Conservation (phyloP, 2,329 filamentous ascomycete species). For the Truncatella angustata region DNA sequence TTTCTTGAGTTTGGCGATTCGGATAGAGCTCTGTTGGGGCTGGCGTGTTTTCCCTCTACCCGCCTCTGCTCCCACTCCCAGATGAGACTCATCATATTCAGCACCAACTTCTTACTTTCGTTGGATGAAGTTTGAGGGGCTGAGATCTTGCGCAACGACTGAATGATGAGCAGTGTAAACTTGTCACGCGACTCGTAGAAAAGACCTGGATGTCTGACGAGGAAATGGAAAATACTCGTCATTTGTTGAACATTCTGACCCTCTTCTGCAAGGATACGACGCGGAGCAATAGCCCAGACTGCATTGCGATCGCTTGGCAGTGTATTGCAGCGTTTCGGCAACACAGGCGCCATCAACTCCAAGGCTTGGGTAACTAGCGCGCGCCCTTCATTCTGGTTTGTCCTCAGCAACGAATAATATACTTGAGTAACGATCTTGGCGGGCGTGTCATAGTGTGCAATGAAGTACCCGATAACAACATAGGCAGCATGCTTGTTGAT, state of each 20-base stretch:
- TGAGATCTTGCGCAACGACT: slow-evolving; percentile 84
- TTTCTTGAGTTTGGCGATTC: slow-evolving; percentile 75
- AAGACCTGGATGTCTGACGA: slow-evolving; percentile 86
- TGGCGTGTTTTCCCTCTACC: slow-evolving; percentile 57
- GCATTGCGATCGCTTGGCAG: slow-evolving; percentile 70
- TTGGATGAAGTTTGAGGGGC: slow-evolving; percentile 79
- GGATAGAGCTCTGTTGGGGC: slow-evolving; percentile 43
- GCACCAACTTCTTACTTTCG: slow-evolving; percentile 85
- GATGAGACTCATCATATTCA: slow-evolving; percentile 88
- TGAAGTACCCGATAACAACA: slow-evolving; percentile 96
- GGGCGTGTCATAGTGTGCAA: slow-evolving; percentile 93
- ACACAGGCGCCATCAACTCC: slow-evolving; percentile 89
- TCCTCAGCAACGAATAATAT: slow-evolving; percentile 85
- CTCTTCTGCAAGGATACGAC: slow-evolving; percentile 89
- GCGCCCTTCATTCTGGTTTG: slow-evolving; percentile 92
- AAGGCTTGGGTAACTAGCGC: slow-evolving; percentile 90
- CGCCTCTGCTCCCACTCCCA: slow-evolving; percentile 90
- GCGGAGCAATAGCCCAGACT: slow-evolving; percentile 85
- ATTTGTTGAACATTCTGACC: slow-evolving; percentile 93
- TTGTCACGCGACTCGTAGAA: slow-evolving; percentile 96
- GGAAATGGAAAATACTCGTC: slow-evolving; percentile 95
- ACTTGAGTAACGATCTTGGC: slow-evolving; percentile 95
- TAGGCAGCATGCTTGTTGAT: slow-evolving; percentile 99
- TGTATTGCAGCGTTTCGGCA: slow-evolving; percentile 77
- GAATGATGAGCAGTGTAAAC: slow-evolving; percentile 85